Evolutionary conservation across 2,329 filamentous ascomycete species (phyloP).

Genomic region (Fusarium graminum): DNA sequence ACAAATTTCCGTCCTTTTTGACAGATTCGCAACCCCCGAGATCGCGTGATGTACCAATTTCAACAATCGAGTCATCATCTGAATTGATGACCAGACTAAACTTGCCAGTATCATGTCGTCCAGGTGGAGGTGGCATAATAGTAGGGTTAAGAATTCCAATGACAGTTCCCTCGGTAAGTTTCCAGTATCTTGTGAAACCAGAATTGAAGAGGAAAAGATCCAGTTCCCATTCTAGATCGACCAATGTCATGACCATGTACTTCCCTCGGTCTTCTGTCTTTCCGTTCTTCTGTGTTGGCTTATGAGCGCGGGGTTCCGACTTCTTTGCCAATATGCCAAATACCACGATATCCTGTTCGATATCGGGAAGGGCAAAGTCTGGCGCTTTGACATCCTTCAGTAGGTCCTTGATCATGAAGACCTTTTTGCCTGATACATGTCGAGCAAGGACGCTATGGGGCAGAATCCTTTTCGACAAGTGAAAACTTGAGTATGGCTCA

Average conservation of each 20-base stretch:
- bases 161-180: slow-evolving; percentile 89
- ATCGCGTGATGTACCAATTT: slow-evolving; percentile 87
- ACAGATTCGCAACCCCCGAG: slow-evolving; percentile 88
- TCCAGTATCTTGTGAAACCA: slow-evolving; percentile 94
- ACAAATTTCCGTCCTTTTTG: slow-evolving; percentile 85
- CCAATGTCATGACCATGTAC: slow-evolving; percentile 92
- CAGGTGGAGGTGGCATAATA: slow-evolving; percentile 87
- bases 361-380: slow-evolving; percentile 81
- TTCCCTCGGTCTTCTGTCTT: slow-evolving; percentile 75
- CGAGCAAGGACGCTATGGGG: slow-evolving; percentile 84
- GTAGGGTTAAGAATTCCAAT: slow-evolving; percentile 92
- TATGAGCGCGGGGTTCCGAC: slow-evolving; percentile 79
- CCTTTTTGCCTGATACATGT: slow-evolving; percentile 81
- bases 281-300: slow-evolving; percentile 59
- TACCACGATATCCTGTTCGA: slow-evolving; percentile 90
- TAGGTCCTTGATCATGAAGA: slow-evolving; percentile 83
- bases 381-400: slow-evolving; percentile 85
- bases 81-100: slow-evolving; percentile 90
- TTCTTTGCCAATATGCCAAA: slow-evolving; percentile 91
- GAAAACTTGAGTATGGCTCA: slow-evolving; percentile 87
- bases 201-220: slow-evolving; percentile 93
- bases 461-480: slow-evolving; percentile 85
- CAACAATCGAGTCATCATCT: slow-evolving; percentile 88
- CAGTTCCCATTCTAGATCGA: slow-evolving; percentile 89
- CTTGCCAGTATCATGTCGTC: slow-evolving; percentile 80